These are phyloP conservation scores for Lasiosphaeria ovina DNA, from an alignment of 495 filamentous ascomycete species.

Conservation along the genomic window DNA sequence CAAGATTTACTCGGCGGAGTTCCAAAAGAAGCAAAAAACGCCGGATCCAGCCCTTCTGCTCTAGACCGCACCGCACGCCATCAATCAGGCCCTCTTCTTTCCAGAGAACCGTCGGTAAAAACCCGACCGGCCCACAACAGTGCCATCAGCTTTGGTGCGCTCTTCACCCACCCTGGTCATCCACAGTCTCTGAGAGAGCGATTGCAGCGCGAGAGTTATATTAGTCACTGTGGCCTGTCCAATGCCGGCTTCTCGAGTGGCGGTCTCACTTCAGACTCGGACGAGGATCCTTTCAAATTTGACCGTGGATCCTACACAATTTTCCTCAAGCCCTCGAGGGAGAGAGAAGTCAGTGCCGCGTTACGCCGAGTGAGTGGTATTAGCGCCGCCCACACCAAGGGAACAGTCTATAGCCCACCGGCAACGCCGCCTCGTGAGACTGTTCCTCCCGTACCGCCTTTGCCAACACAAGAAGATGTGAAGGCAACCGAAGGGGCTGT, in stretches of 20 bases:
- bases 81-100: not conserved
- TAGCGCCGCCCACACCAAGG: constrained; percentile 14
- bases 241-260: constrained; percentile 14
- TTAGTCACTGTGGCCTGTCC: constrained; percentile 7
- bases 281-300: constrained; percentile 35
- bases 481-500: not conserved
- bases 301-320: constrained; percentile 25
- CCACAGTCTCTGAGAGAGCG: not conserved
- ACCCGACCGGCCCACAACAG: not conserved
- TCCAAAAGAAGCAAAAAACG: not conserved
- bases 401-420: not conserved
- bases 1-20: constrained; percentile 8
- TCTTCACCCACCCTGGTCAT: not conserved
- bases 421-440: constrained; percentile 3
- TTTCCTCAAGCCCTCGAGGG: constrained; percentile 25
- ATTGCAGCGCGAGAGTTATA: not conserved
- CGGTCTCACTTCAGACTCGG: constrained; percentile 23
- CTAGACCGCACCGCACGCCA: not conserved
- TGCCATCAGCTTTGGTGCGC: not conserved
- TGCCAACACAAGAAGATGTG: not conserved
- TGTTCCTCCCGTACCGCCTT: constrained; percentile 8
- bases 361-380: constrained; percentile 19
- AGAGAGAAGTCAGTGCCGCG: constrained; percentile 30
- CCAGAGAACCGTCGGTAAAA: not conserved
- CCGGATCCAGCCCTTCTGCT: not conserved